A percentile compares a stretch with the other conserved stretches of the same genome.
phyloP scores from a whole-genome alignment of 345 rosid genomes.

The Raphanus sativus region DNA sequence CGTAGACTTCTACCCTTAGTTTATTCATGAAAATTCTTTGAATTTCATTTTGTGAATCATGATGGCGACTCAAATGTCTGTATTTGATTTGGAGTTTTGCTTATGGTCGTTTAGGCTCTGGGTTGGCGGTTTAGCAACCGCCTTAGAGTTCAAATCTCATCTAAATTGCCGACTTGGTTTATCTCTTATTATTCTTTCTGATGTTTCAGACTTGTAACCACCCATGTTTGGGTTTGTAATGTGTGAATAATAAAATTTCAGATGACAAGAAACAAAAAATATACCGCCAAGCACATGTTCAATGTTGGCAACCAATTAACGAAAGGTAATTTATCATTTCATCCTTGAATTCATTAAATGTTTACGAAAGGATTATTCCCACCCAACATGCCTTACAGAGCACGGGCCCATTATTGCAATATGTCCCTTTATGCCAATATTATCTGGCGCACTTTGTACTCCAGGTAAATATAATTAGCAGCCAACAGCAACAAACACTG shows the following conservation, averaged over 20 bases:
- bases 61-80: no score
- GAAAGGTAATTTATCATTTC: background rate
- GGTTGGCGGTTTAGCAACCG: no score
- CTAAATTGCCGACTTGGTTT: background rate
- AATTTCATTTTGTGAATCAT: no score
- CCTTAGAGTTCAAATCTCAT: background rate
- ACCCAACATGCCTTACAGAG: background rate
- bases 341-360: background rate
- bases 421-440: background rate
- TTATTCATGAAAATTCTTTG: no score
- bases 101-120: no score
- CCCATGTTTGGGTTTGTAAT: background rate
- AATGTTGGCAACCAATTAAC: background rate
- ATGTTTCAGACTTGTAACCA: background rate
- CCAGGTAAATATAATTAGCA: conserved; percentile 1
- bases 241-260: background rate
- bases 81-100: no score
- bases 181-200: background rate
- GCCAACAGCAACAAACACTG: conserved; percentile 14
- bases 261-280: background rate
- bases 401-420: background rate
- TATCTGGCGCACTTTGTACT: background rate
- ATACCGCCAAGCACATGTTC: background rate
- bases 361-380: background rate
- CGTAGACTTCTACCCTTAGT: no score